A percentile compares a stretch with the other conserved stretches of the same genome.
phyloP scores from a whole-genome alignment of 208 protist genomes.

The Trypanosoma scelopori region DNA sequence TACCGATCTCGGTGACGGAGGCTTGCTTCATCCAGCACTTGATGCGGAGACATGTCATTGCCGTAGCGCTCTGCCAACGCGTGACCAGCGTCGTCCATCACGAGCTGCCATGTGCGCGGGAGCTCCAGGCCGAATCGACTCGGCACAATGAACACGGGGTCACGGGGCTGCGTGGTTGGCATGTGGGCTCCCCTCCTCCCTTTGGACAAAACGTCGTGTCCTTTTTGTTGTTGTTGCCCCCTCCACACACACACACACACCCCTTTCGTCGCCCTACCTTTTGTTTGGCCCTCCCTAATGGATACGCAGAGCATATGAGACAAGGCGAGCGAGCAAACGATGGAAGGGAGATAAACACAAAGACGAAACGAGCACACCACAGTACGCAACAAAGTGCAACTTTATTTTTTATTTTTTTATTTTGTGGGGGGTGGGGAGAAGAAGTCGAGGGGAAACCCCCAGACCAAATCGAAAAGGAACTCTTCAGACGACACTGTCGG shows the following conservation, averaged over 20 bases:
- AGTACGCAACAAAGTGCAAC: too few relatives aligned
- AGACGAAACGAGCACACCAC: too few relatives aligned
- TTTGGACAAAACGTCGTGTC: not conserved
- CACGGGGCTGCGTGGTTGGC: slow-evolving; percentile 4
- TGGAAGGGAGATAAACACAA: not conserved
- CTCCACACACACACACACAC: too few relatives aligned
- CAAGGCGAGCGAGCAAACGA: too few relatives aligned
- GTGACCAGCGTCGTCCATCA: slow-evolving; percentile 18
- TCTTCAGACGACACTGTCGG: not conserved
- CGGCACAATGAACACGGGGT: slow-evolving; percentile 16
- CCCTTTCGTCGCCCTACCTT: not conserved
- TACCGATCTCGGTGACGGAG: slow-evolving; percentile 8
- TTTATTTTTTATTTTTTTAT: too few relatives aligned
- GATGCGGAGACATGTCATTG: not conserved
- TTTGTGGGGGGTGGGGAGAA: too few relatives aligned
- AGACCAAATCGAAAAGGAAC: not conserved
- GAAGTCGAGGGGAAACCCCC: too few relatives aligned
- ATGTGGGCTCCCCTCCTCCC: not conserved
- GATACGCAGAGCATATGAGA: not conserved
- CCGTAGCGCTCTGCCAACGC: slow-evolving; percentile 11
- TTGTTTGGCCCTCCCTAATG: not conserved
- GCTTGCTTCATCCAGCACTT: not conserved
- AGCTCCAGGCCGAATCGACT: slow-evolving; percentile 6
- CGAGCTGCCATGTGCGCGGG: slow-evolving; percentile 19
- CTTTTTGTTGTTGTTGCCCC: not conserved